A percentile compares a stretch with the other conserved stretches of the same genome.
Conservation (phyloP, 106 monocot species). For the Cymbidium sinense region DNA sequence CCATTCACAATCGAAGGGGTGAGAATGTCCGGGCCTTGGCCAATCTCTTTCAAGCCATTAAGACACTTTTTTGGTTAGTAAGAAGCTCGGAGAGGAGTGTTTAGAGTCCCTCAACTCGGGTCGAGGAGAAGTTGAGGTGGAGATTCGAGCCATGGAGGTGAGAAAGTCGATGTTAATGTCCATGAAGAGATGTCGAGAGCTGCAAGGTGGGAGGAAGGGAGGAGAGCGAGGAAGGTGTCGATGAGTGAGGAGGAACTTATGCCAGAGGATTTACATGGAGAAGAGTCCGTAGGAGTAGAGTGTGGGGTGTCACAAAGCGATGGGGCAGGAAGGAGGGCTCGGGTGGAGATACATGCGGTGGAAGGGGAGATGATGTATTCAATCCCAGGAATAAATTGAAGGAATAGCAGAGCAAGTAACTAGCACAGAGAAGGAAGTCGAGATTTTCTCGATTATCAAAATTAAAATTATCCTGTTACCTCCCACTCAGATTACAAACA, state of each 20-base stretch:
- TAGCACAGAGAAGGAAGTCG: no score
- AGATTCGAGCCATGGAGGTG: conserved; percentile 3
- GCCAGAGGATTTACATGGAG: conserved; percentile 26
- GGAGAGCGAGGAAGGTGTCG: conserved; percentile 26
- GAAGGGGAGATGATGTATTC: not conserved
- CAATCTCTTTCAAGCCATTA: conserved; percentile 45
- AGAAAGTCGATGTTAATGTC: no score
- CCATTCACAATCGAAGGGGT: no score
- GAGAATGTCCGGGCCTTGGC: conserved; percentile 32
- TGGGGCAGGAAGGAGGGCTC: conserved; percentile 4
- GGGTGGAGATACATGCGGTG: not conserved
- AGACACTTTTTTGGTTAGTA: conserved; percentile 67
- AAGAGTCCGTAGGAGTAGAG: conserved; percentile 42
- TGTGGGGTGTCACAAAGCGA: not conserved
- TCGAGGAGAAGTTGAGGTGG: conserved; percentile 25
- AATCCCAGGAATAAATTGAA: no score
- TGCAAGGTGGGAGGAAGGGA: conserved; percentile 20
- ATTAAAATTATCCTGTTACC: no score
- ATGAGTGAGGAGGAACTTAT: conserved; percentile 19
- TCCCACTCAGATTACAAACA: no score
- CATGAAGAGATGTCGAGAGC: conserved; percentile 53
- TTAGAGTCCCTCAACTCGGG: conserved; percentile 29
- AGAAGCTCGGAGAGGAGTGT: conserved; percentile 56
- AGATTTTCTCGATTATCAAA: no score
- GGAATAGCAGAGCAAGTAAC: no score